Evolutionary conservation across 768 basidiomycete genomes (phyloP).

Genomic region (Phaeotremella fagi): DNA sequence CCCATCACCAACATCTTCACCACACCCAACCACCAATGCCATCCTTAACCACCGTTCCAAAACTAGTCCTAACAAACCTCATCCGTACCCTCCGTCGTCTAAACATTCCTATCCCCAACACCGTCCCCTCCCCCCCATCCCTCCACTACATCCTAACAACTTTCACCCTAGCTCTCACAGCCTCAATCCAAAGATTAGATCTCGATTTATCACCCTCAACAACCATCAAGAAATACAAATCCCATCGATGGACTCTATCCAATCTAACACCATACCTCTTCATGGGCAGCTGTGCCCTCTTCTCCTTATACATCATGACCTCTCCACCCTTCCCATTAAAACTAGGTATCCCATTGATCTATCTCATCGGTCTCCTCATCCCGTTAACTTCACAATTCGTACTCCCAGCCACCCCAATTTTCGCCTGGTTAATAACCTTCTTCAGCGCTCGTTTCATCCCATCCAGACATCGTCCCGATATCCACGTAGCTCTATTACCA

Average conservation of each 20-base stretch:
- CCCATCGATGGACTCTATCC: constrained; percentile 36
- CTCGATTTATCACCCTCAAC: constrained; percentile 34
- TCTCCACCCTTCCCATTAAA: constrained; percentile 53
- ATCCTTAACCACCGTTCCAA: too few relatives aligned
- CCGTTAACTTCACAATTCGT: constrained; percentile 89
- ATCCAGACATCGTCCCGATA: constrained; percentile 64
- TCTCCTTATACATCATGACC: constrained; percentile 84
- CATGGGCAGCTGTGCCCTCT: constrained; percentile 75
- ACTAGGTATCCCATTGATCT: constrained; percentile 69
- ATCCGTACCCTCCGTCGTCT: constrained; percentile 24
- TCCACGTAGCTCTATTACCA: constrained; percentile 87
- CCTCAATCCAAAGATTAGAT: constrained; percentile 41
- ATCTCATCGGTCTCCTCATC: constrained; percentile 64
- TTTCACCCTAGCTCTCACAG: constrained; percentile 29
- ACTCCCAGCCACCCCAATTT: constrained; percentile 74
- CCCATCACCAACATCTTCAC: too few relatives aligned
- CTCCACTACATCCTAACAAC: constrained; percentile 20
- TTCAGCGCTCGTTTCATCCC: constrained; percentile 86
- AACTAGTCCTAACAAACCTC: too few relatives aligned
- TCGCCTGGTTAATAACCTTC: constrained; percentile 79
- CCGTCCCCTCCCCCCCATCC: constrained; percentile 14
- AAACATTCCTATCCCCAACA: constrained; percentile 28
- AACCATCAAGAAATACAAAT: constrained; percentile 26
- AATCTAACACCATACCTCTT: constrained; percentile 66
- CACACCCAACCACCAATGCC: too few relatives aligned